Base-by-base conservation (phyloP, 192 early-diverging fungal genomes). In the Backusella australiensis region DNA sequence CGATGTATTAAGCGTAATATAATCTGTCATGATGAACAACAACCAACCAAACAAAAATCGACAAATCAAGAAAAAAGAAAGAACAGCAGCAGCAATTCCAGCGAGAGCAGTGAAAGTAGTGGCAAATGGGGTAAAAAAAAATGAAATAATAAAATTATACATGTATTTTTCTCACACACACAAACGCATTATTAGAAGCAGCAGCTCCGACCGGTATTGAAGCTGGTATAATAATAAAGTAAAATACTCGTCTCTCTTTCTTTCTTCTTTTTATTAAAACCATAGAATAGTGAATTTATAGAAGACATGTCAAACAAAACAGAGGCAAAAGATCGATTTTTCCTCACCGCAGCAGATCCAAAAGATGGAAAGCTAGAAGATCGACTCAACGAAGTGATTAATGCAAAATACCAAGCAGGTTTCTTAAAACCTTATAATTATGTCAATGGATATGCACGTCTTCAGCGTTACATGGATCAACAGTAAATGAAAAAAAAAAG, bases 391-490 rank as follows among this genome's bases (percentile, higher is more conserved):
- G 92, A 95, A 75, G 92, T 99, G 23, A 96, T 99, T 80, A 93
- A 93, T 78, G 97, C 97, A 34, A 99, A 99, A 81, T 96, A 94
- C 74, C 94, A 99, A 75, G 97, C 97, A 4, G 97, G 97, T 0
- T 90, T 97, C 73, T 85, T 99, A 65, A 97, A 96, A 80, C 97
- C 97, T 23, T 96, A 96, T 90, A 96, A 99, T 86, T 97, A 97
- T 82, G 92, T 95, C 77, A 95, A 89, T 78, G 93, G 93, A 1
- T 99, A 99, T 80, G 88, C 95, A 8, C 85, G 95, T 36, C 89
- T 99, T 71, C 95, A 96, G 74, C 78, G 81, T 71, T 97, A 95
- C 84, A 97, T 97, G 96, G 96, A 97, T 66, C 88, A 86, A 69
- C 86, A 94, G 89, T 88, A 83, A 59, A 23, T 6, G 26, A 23